These are phyloP conservation scores for Pelargonium exstipulatum DNA, from an alignment of 441 rosid species.

Conservation along the genomic window DNA sequence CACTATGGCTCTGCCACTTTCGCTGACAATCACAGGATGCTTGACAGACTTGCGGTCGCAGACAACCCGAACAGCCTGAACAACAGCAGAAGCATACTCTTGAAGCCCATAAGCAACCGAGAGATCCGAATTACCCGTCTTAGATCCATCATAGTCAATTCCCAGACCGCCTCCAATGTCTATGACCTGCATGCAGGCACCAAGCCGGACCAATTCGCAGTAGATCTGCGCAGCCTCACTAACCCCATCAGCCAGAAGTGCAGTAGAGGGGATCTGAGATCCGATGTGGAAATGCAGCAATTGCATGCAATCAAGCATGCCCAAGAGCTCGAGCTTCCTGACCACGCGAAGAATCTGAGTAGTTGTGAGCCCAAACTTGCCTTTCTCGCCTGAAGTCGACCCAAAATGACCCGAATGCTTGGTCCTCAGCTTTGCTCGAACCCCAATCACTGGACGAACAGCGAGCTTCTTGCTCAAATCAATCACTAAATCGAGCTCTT, in stretches of 20 bases:
- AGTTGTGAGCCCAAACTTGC: conserved; percentile 82
- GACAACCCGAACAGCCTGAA: conserved; percentile 51
- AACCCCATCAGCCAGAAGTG: conserved; percentile 67
- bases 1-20: conserved; percentile 88
- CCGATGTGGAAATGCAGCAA: conserved; percentile 93
- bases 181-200: conserved; percentile 69
- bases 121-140: conserved; percentile 67
- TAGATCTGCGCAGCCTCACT: conserved; percentile 88
- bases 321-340: conserved; percentile 45
- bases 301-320: conserved; percentile 86
- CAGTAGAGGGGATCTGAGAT: conserved; percentile 85
- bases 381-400: conserved; percentile 89
- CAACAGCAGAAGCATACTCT: conserved; percentile 84
- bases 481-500: conserved; percentile 73
- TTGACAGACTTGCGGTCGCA: conserved; percentile 69
- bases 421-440: conserved; percentile 83
- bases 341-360: conserved; percentile 73
- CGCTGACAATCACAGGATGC: conserved; percentile 83
- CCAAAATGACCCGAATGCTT: conserved; percentile 93
- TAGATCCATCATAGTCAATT: conserved; percentile 90
- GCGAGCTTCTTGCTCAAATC: conserved; percentile 51
- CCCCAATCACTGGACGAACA: conserved; percentile 69
- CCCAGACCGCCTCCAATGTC: conserved; percentile 94
- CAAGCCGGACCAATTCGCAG: conserved; percentile 75
- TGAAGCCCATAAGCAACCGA: conserved; percentile 74